These are phyloP conservation scores for Moesziomyces sp. DNA, from an alignment of 1,284 basidiomycete genomes.

Conservation along the genomic window DNA sequence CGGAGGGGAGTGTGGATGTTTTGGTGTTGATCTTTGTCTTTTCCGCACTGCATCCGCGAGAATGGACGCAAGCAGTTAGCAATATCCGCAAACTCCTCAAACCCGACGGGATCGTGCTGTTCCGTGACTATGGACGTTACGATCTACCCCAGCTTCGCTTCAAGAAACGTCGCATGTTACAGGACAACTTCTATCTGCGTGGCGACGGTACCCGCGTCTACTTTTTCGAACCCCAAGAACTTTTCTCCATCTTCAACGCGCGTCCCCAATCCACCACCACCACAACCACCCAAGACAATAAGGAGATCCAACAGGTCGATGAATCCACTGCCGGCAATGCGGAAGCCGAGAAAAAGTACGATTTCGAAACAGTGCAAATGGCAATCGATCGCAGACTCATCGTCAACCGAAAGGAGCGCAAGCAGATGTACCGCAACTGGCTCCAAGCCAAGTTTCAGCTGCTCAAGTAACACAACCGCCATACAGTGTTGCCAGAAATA, in stretches of 20 bases:
- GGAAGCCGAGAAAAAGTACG: neutral
- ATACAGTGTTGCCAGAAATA: neutral
- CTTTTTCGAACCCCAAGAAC: conserved; percentile 62
- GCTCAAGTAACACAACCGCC: neutral
- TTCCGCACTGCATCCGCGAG: conserved; percentile 89
- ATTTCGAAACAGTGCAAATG: conserved; percentile 61
- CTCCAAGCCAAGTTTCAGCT: conserved; percentile 61
- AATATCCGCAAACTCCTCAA: conserved; percentile 85
- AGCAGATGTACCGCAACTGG: conserved; percentile 66
- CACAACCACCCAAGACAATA: conserved; percentile 1
- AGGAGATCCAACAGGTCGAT: neutral
- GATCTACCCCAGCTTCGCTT: conserved; percentile 90
- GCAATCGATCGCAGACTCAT: conserved; percentile 64
- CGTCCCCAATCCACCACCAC: conserved; percentile 27
- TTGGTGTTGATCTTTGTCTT: conserved; percentile 94
- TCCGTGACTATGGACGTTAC: conserved; percentile 94
- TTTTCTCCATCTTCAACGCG: conserved; percentile 59
- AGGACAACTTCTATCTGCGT: conserved; percentile 79
- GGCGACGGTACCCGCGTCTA: conserved; percentile 87
- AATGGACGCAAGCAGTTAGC: conserved; percentile 86
- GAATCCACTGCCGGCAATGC: neutral
- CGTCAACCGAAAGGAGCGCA: conserved; percentile 64
- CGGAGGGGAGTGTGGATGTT: conserved; percentile 78
- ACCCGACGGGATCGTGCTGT: conserved; percentile 83
- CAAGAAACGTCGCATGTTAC: conserved; percentile 84